phyloP scores from a whole-genome alignment of 2,329 filamentous ascomycete genomes.

The Penicillium oxalicum region DNA sequence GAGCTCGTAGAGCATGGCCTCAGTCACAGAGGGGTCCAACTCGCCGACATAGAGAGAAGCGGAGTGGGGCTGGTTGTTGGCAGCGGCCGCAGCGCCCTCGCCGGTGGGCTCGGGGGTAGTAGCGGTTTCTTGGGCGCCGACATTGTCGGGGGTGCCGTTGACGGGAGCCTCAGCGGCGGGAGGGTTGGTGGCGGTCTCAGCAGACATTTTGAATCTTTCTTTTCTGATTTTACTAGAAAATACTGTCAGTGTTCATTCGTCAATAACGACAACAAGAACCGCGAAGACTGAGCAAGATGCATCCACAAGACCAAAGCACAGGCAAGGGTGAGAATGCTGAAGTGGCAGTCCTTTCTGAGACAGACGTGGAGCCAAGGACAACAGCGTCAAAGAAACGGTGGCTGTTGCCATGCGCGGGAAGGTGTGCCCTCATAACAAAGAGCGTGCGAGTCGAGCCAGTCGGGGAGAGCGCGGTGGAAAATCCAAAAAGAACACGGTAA shows the following conservation, averaged over 20 bases:
- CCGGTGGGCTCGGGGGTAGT: slow-evolving; percentile 44
- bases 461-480: slow-evolving; percentile 1
- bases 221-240: slow-evolving; percentile 54
- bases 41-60: slow-evolving; percentile 98
- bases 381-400: slow-evolving; percentile 7
- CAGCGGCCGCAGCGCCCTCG: slow-evolving; percentile 54
- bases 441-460: slow-evolving; percentile 10
- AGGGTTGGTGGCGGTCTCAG: slow-evolving; percentile 69
- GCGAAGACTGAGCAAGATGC: too few species aligned
- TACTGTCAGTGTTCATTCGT: slow-evolving; percentile 8
- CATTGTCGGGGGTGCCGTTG: slow-evolving; percentile 55
- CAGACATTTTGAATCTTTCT: slow-evolving; percentile 65
- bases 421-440: slow-evolving; percentile 14
- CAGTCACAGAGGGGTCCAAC: slow-evolving; percentile 93
- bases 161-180: slow-evolving; percentile 56
- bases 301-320: too few species aligned
- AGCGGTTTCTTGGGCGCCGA: slow-evolving; percentile 63
- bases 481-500: neutral
- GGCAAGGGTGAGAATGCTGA: too few species aligned
- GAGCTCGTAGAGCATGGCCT: slow-evolving; percentile 99
- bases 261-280: too few species aligned
- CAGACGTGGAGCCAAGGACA: neutral
- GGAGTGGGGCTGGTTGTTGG: slow-evolving; percentile 79
- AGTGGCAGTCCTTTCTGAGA: neutral
- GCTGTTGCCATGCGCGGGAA: neutral